Base-by-base conservation (phyloP, 441 rosid genomes). In the Gossypium gossypioides region DNA sequence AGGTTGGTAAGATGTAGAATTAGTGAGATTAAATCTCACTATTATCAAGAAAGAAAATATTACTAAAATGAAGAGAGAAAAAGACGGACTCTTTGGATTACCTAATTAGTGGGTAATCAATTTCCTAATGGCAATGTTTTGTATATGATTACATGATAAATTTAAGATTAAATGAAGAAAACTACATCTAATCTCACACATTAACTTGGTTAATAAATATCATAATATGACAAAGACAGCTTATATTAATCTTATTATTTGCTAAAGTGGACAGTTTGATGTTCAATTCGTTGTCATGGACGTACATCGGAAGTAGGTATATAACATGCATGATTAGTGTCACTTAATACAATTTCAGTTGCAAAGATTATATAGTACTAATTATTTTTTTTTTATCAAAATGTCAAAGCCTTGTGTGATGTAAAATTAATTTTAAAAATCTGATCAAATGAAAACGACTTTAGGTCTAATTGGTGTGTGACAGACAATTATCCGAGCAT, bases 381-480 rank as follows among this genome's bases (percentile, higher is more conserved):
- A 22, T 25, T 34, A 25, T 12, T 6, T 29, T 29, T 6, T 18
- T 46, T 5, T 9, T 6, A 18, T 42, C 18, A 15, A 68, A 59
- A 34, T 52, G 70, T 69, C 65, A 69, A 75, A 21, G 58, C 10
- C 1, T 19, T 6, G 0, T 18, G 24, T 2, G 68, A 60, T 59
- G 42, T 69, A 16, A 32, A 9, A 46, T 48, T 22, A 22, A 56
- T 2, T 58, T 58, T 1, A 34, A 32, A 32, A 34, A 61, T 61
- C 67, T 46, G 6, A 32, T 32, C 0, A 61, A 61, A 46, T 8
- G 24, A 34, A 34, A 34, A 16, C 7, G 67, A 27, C 64, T 16
- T 16, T 8, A 3, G 24, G 46, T 46, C 67, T 34, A 8, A 61
- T 34, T 34, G 67, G 65, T 64, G 77, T 71, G 74, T 54, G 62